Evolutionary conservation across 2,329 filamentous ascomycete species (phyloP), one percentile per base, ranked within the genome.

Genomic region (Aspergillus novofumigatus): DNA sequence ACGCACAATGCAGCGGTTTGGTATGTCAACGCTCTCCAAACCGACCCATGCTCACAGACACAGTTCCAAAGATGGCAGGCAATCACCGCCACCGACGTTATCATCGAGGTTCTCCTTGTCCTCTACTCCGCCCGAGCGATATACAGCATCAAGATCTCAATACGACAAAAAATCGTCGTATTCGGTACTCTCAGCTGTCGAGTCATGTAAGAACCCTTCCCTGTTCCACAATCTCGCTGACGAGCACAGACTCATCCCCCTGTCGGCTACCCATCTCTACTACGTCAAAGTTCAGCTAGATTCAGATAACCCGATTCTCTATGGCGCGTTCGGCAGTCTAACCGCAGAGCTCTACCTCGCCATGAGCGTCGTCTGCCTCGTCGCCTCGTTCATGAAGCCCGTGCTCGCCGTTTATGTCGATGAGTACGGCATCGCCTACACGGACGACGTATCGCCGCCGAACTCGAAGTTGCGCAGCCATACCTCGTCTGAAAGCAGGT

Each of bases 301-400:
- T 23, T 73, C 75, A 7, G 20, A 61, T n/a, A 67, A 78, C 55
- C 73, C 71, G 20, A 72, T 73, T 3, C 68, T 80, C 4, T 56
- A 67, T 26, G 73, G 72, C 20, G 69, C 72, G 11, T 63, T 72
- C 11, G 67, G 71, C 2, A 67, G 64, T 1, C 67, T 77, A 1
- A 70, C 72, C 49, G 73, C 73, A 0, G 77, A 80, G 57, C 66
- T 76, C 45, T 72, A 80, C 57, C 61, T 79, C 9, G 68, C 70
- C 53, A 75, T 77, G 53, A 72, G 72, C 44, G 69, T 80, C 10
- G 68, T 79, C 4, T 70, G 76, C 20, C 72, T 74, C 17, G 77
- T 74, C 0, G 71, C 75, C 8, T 76, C 77, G 0, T 77, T 75
- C 52, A 68, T 80, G 20, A 74, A 76, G 45, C 75, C 77, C 2